These are phyloP conservation scores for Zasmidium cellare DNA, from an alignment of 2,329 filamentous ascomycete species.

Conservation along the genomic window DNA sequence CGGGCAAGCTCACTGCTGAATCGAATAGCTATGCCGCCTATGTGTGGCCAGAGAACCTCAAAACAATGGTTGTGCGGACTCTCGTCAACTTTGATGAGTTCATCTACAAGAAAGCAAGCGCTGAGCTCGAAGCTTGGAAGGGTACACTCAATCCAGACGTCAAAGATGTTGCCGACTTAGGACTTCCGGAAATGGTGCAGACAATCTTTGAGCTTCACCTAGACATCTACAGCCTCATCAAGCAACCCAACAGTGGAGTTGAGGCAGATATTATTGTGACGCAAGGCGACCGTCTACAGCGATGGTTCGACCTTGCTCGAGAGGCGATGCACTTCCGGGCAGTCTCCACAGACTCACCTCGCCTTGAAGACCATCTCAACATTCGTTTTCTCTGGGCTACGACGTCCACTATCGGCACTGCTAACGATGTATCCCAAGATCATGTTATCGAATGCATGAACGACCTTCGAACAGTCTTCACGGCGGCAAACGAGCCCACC, in stretches of 20 bases:
- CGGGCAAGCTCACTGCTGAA: constrained; percentile 30
- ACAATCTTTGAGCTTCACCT: constrained; percentile 67
- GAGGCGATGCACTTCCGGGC: constrained; percentile 50
- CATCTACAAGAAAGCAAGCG: constrained; percentile 40
- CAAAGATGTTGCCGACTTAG: constrained; percentile 30
- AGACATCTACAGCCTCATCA: constrained; percentile 65
- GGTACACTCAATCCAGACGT: not conserved
- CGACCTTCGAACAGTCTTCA: constrained; percentile 60
- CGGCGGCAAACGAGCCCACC: constrained; percentile 47
- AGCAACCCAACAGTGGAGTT: constrained; percentile 59
- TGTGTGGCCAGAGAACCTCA: constrained; percentile 57
- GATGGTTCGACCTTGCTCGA: constrained; percentile 61
- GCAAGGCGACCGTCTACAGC: constrained; percentile 59
- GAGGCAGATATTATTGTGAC: constrained; percentile 50
- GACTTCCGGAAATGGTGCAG: constrained; percentile 56
- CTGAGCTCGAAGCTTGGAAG: constrained; percentile 11
- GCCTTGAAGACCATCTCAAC: constrained; percentile 43
- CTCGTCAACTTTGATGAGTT: constrained; percentile 56
- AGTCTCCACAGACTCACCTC: constrained; percentile 10
- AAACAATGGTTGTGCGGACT: constrained; percentile 54
- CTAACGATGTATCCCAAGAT: constrained; percentile 56
- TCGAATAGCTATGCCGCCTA: constrained; percentile 51
- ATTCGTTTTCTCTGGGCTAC: constrained; percentile 68
- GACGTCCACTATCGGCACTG: constrained; percentile 61
- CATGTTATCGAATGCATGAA: constrained; percentile 63